Conservation (phyloP, 2,329 filamentous ascomycete genomes). For the Paraconiothyrium brasiliense region DNA sequence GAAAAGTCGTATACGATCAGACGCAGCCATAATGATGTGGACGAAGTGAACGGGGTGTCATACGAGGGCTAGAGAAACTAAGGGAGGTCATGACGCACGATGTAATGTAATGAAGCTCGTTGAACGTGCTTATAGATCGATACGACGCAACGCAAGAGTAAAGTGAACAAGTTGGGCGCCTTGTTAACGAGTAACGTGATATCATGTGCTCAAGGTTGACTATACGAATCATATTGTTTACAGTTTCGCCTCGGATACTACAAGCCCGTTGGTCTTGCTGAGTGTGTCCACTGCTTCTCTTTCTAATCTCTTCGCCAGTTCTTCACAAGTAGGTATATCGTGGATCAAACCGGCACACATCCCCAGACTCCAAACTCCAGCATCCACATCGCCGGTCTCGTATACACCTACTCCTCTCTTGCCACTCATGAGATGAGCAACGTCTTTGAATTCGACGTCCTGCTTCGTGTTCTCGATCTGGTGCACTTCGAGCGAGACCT, state of each 20-base stretch:
- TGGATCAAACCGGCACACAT: constrained; percentile 79
- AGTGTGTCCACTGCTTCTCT: constrained; percentile 37
- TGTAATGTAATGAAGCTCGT: not conserved
- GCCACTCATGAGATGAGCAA: constrained; percentile 41
- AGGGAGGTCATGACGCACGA: not conserved
- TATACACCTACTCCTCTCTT: constrained; percentile 38
- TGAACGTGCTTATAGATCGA: not conserved
- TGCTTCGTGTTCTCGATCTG: constrained; percentile 39
- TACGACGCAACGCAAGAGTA: not conserved
- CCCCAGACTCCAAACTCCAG: constrained; percentile 76
- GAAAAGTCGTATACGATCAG: constrained; percentile 9
- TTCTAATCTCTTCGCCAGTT: constrained; percentile 39
- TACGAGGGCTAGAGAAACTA: not conserved
- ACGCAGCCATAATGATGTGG: not conserved
- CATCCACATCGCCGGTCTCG: constrained; percentile 39
- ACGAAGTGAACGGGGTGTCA: constrained; percentile 4
- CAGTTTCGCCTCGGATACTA: constrained; percentile 28
- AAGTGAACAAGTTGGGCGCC: not conserved
- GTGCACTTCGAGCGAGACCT: constrained; percentile 33
- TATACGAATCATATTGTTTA: not conserved
- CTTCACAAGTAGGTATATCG: constrained; percentile 57
- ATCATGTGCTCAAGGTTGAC: not conserved
- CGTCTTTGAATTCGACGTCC: constrained; percentile 38
- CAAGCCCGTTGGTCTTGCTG: constrained; percentile 29
- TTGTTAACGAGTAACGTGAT: not conserved